phyloP scores from a whole-genome alignment of 1,284 basidiomycete species.

The Mixia osmundae region DNA sequence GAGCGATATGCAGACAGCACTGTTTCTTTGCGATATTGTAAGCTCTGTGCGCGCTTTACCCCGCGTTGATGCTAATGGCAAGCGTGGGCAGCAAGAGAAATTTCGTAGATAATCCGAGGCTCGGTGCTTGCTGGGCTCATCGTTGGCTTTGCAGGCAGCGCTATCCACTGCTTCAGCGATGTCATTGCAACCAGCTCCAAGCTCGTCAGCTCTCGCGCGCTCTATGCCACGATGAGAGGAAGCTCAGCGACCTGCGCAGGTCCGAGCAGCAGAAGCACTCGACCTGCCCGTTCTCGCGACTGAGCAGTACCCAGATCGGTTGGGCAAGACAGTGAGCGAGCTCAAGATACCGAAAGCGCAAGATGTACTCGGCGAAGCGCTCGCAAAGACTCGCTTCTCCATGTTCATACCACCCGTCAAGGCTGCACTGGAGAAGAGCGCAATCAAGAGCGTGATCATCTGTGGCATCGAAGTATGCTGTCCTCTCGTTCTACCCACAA shows the following conservation, averaged over 20 bases:
- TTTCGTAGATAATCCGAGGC: constrained; percentile 10
- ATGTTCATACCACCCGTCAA: constrained; percentile 51
- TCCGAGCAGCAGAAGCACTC: constrained; percentile 21
- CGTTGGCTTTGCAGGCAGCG: too few species aligned
- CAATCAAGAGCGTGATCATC: constrained; percentile 40
- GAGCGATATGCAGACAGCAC: too few species aligned
- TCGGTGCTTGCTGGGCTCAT: too few species aligned
- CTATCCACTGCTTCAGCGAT: constrained; percentile 37
- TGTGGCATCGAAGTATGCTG: constrained; percentile 53
- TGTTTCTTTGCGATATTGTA: constrained; percentile 45
- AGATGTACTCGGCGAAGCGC: constrained; percentile 22
- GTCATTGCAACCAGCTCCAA: constrained; percentile 44
- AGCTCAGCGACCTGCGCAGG: neutral
- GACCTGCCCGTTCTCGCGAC: constrained; percentile 49
- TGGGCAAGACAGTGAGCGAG: constrained; percentile 44
- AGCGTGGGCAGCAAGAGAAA: neutral
- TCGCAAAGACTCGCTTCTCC: constrained; percentile 34
- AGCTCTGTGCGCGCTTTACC: neutral
- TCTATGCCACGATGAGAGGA: neutral
- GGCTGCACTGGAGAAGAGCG: constrained; percentile 27
- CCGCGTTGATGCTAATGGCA: neutral
- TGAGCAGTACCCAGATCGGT: constrained; percentile 60
- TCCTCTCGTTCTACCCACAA: neutral
- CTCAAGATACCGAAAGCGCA: constrained; percentile 38
- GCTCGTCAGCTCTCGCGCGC: constrained; percentile 27